Conservation (phyloP, 768 basidiomycete species). For the Termitomyces sp. region DNA sequence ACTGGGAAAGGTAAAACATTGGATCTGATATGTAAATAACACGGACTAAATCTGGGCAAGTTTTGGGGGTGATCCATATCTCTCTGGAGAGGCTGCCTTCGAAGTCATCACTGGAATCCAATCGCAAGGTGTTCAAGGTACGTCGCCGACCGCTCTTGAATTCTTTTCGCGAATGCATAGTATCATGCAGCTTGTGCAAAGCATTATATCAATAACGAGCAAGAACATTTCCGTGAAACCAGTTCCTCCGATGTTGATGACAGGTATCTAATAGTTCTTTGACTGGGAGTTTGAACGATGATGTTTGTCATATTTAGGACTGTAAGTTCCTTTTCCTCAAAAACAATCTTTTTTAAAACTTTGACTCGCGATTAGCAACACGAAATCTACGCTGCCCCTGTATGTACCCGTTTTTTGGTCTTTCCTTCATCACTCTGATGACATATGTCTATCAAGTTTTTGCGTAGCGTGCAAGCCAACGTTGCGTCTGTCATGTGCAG, state of each 20-base stretch:
- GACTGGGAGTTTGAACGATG: not conserved
- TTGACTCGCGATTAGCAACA: constrained; percentile 30
- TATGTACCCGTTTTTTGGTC: constrained; percentile 14
- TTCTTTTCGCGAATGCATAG: not conserved
- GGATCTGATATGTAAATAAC: not conserved
- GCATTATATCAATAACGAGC: constrained; percentile 43
- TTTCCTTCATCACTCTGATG: not conserved
- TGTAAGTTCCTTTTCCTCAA: constrained; percentile 16
- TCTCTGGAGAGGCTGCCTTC: constrained; percentile 50
- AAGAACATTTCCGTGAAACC: constrained; percentile 39
- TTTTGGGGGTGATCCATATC: constrained; percentile 48
- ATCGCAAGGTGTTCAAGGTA: constrained; percentile 44
- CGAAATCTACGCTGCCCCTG: constrained; percentile 52
- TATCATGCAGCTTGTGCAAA: constrained; percentile 30
- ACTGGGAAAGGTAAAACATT: constrained; percentile 43
- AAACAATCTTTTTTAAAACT: not conserved
- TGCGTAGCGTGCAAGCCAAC: constrained; percentile 58
- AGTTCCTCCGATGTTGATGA: constrained; percentile 41
- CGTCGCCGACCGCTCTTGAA: not conserved
- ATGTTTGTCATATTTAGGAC: constrained; percentile 19
- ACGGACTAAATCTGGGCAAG: constrained; percentile 14
- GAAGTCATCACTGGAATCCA: constrained; percentile 49
- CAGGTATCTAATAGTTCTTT: constrained; percentile 20
- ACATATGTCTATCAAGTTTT: constrained; percentile 24
- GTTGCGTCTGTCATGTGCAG: constrained; percentile 67